Evolutionary conservation across 495 filamentous ascomycete species (phyloP).

Genomic region (Aspergillus heteromorphus): DNA sequence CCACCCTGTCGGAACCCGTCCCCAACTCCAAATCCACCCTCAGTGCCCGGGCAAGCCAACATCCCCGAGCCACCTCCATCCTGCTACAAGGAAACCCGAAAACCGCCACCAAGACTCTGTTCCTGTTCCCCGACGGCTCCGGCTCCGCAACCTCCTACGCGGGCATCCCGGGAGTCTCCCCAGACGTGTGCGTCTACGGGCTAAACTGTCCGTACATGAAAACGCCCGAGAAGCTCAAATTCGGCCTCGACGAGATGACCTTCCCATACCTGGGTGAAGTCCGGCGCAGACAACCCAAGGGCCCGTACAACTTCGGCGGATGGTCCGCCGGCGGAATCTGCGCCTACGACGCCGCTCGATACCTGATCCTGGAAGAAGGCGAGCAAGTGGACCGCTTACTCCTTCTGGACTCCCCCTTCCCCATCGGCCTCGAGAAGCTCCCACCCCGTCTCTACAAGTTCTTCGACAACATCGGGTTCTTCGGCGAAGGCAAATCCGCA

Average conservation of each 20-base stretch:
- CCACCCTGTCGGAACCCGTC: conserved; percentile 18
- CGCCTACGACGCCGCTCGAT: conserved; percentile 75
- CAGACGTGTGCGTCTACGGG: conserved; percentile 53
- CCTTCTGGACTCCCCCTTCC: conserved; percentile 80
- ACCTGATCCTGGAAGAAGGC: conserved; percentile 60
- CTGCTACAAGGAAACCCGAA: conserved; percentile 29
- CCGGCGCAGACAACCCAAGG: conserved; percentile 67
- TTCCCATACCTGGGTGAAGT: conserved; percentile 59
- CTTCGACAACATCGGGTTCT: conserved; percentile 74
- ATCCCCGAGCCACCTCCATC: conserved; percentile 45
- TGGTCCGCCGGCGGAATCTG: conserved; percentile 90
- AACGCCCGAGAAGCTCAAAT: conserved; percentile 49
- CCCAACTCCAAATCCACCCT: conserved; percentile 12
- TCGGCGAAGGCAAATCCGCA: conserved; percentile 63
- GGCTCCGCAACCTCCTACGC: conserved; percentile 50
- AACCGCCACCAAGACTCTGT: conserved; percentile 26
- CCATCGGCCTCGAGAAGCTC: conserved; percentile 69
- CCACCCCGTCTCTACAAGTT: conserved; percentile 71
- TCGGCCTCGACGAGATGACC: conserved; percentile 52
- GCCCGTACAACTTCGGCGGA: conserved; percentile 61
- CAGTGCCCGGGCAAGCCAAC: conserved; percentile 16
- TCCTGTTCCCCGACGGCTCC: conserved; percentile 35
- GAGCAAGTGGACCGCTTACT: conserved; percentile 69
- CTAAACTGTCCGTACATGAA: conserved; percentile 66
- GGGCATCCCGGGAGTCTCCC: conserved; percentile 49